Percentiles rank a stretch among this genome's conserved stretches.
Evolutionary conservation across 2,329 filamentous ascomycete species (phyloP).

Genomic region (Pseudogymnoascus sp.): DNA sequence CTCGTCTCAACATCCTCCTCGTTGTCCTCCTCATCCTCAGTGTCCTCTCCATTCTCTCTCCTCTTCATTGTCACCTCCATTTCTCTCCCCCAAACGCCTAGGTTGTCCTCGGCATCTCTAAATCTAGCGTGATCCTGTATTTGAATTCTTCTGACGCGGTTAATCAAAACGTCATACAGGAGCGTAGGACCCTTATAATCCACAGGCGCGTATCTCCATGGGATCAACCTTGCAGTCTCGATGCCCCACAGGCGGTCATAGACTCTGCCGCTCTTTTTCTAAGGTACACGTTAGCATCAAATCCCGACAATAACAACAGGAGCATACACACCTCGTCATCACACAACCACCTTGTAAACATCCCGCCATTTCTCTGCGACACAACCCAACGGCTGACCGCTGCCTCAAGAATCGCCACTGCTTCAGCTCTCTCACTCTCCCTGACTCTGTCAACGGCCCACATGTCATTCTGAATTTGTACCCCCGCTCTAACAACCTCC

Average conservation of each 20-base stretch:
- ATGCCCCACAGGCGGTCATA: background rate
- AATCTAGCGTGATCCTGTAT: background rate
- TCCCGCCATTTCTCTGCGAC: background rate
- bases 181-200: background rate
- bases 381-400: background rate
- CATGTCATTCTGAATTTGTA: background rate
- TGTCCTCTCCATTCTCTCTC: background rate
- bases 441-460: background rate
- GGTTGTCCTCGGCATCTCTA: background rate
- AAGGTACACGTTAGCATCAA: background rate
- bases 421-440: background rate
- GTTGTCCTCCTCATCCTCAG: background rate
- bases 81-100: background rate
- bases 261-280: background rate
- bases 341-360: background rate
- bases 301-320: background rate
- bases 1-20: background rate
- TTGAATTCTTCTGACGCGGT: background rate
- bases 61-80: background rate
- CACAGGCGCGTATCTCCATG: background rate
- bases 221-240: background rate
- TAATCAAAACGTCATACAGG: background rate
- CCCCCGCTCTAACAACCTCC: background rate
- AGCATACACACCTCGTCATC: background rate
- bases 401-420: background rate